A percentile compares a stretch with the other conserved stretches of the same genome.
Conservation (phyloP, 1,139 yeast genomes). For the Nematodospora anomalae region DNA sequence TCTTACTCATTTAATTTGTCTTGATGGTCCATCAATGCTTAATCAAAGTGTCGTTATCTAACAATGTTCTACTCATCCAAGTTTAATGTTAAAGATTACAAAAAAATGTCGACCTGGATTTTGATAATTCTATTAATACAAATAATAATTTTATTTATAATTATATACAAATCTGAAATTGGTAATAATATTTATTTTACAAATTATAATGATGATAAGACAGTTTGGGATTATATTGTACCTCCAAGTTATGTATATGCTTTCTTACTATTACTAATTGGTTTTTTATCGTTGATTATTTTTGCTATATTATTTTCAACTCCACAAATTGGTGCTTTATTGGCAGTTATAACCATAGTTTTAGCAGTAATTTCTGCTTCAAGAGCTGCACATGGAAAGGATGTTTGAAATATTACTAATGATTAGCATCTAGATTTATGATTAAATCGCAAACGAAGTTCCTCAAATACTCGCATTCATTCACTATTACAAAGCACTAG, state of each 20-base stretch:
- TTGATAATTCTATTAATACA: conserved; percentile 1
- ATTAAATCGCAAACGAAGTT: too few relatives aligned
- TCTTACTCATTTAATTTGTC: too few relatives aligned
- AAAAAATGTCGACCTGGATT: conserved; percentile 1
- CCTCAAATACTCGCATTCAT: too few relatives aligned
- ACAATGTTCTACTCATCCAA: too few relatives aligned
- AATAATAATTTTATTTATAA: conserved; percentile 1
- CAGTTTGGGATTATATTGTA: conserved; percentile 4
- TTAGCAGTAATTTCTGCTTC: conserved; percentile 2
- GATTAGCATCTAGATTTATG: conserved; percentile 1
- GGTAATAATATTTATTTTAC: conserved; percentile 3
- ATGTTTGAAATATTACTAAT: conserved; percentile 1
- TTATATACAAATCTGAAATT: conserved; percentile 1
- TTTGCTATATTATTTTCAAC: neutral
- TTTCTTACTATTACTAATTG: conserved; percentile 1
- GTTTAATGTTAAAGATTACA: too few relatives aligned
- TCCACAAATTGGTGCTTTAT: conserved; percentile 1
- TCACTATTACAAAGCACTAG: too few relatives aligned
- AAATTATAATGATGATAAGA: conserved; percentile 1
- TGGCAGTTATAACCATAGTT: conserved; percentile 1
- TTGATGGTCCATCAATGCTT: too few relatives aligned
- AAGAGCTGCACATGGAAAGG: conserved; percentile 1
- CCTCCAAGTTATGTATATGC: conserved; percentile 1
- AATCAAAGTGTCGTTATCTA: too few relatives aligned
- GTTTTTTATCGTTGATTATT: conserved; percentile 1